Conservation (phyloP, 331 rosid species). For the Rhamnella rubrinervis region DNA sequence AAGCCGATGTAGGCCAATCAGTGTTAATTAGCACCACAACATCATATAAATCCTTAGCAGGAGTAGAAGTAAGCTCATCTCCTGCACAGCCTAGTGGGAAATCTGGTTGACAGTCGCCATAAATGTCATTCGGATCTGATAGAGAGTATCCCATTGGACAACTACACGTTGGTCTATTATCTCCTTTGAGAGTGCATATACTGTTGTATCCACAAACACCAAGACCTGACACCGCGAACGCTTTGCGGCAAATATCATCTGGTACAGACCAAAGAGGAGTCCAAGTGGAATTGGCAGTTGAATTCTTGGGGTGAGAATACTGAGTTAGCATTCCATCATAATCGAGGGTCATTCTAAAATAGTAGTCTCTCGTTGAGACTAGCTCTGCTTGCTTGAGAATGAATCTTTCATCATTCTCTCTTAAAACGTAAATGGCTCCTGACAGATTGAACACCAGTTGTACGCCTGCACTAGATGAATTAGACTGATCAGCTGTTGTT, state of each 20-base stretch:
- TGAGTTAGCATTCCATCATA: conserved; percentile 44
- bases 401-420: conserved; percentile 21
- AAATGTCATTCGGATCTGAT: conserved; percentile 34
- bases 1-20: conserved; percentile 52
- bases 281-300: conserved; percentile 32
- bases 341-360: conserved; percentile 44
- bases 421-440: conserved; percentile 35
- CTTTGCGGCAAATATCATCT: conserved; percentile 16
- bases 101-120: conserved; percentile 42
- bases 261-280: conserved; percentile 25
- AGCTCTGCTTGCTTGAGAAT: not conserved
- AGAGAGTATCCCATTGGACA: conserved; percentile 36
- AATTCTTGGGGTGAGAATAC: conserved; percentile 36
- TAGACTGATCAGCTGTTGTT: not conserved
- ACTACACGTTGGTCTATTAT: conserved; percentile 33
- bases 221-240: accelerated
- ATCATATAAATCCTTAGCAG: conserved; percentile 17
- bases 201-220: conserved; percentile 58
- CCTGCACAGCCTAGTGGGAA: conserved; percentile 41
- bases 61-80: conserved; percentile 25
- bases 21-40: conserved; percentile 10
- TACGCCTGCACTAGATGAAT: conserved; percentile 23
- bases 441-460: conserved; percentile 35
- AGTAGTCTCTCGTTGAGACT: conserved; percentile 20
- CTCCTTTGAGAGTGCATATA: conserved; percentile 21